Conservation (phyloP, 179 eudicot genomes). For the Amaranthus tricolor region DNA sequence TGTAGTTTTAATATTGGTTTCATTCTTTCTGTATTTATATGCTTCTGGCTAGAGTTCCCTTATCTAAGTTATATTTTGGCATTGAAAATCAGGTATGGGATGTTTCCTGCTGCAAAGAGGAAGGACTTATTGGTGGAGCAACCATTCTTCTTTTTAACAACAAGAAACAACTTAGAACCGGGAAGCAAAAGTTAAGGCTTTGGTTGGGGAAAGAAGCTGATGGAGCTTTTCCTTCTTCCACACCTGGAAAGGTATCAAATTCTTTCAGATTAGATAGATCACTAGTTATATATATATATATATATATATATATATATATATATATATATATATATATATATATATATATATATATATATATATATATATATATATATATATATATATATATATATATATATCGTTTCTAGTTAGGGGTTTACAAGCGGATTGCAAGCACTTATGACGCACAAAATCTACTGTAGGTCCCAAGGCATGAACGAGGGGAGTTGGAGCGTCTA, state of each 20-base stretch:
- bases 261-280: neutral
- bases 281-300: neutral
- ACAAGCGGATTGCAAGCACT: conserved; percentile 11
- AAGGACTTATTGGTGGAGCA: conserved; percentile 93
- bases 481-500: conserved; percentile 94
- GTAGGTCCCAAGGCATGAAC: conserved; percentile 93
- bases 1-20: neutral
- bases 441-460: conserved; percentile 9
- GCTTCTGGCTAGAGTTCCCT: neutral
- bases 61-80: conserved; percentile 7
- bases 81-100: conserved; percentile 71
- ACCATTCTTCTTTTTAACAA: conserved; percentile 84
- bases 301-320: too few species aligned
- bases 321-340: too few species aligned
- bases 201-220: conserved; percentile 91
- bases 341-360: too few species aligned
- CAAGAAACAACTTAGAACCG: conserved; percentile 95
- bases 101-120: conserved; percentile 83
- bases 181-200: conserved; percentile 93
- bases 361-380: too few species aligned
- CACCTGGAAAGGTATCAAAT: conserved; percentile 83
- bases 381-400: too few species aligned
- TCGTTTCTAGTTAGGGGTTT: conserved; percentile 1
- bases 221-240: conserved; percentile 71
- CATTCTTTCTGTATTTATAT: neutral